phyloP scores from a whole-genome alignment of 2,329 filamentous ascomycete species.

The Neonectria faginata region DNA sequence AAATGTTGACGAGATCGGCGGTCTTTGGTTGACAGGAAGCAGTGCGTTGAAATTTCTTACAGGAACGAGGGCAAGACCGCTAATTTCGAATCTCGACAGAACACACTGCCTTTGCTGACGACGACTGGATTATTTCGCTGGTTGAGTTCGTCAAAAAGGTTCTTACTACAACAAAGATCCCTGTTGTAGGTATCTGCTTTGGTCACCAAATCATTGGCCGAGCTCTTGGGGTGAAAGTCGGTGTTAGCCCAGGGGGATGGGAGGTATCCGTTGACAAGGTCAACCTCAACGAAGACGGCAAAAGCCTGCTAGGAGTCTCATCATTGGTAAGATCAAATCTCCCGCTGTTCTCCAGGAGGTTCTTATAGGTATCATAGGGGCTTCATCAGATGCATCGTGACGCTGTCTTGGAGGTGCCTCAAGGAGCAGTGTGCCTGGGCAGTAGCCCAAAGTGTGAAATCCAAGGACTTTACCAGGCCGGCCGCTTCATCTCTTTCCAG shows the following conservation, averaged over 20 bases:
- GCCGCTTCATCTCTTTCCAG: conserved; percentile 54
- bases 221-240: conserved; percentile 54
- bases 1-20: conserved; percentile 43
- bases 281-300: conserved; percentile 52
- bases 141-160: conserved; percentile 50
- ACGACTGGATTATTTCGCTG: conserved; percentile 56
- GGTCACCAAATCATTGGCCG: conserved; percentile 60
- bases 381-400: conserved; percentile 61
- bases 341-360: rapidly evolving
- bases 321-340: conserved; percentile 37
- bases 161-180: conserved; percentile 44
- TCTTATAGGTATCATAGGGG: conserved; percentile 33
- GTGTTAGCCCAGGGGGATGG: conserved; percentile 54
- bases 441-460: conserved; percentile 52
- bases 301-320: conserved; percentile 49
- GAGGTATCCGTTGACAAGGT: conserved; percentile 56
- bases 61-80: background rate
- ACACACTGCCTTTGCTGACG: conserved; percentile 53
- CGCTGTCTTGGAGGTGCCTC: conserved; percentile 53
- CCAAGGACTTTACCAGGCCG: conserved; percentile 55
- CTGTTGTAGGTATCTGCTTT: conserved; percentile 59
- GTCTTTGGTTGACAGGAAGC: conserved; percentile 50
- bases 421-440: conserved; percentile 53
- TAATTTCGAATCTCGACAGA: conserved; percentile 31
- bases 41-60: conserved; percentile 38